Base-by-base conservation (phyloP, 1,284 basidiomycete genomes). In the Ustilago nuda region DNA sequence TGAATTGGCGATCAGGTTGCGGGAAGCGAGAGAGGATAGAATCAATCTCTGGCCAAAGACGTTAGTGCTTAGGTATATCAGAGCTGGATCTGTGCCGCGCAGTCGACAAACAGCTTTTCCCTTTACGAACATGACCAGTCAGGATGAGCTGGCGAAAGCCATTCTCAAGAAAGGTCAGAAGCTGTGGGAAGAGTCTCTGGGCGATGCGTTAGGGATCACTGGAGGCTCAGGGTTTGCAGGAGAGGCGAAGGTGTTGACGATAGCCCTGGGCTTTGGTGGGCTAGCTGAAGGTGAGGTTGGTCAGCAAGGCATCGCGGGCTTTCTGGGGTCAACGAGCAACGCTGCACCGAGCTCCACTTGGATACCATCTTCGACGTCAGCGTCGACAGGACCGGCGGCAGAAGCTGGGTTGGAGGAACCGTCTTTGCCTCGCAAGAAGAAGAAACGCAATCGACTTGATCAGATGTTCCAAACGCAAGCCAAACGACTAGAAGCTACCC, bases 31-130 rank as follows among this genome's bases (percentile, higher is more conserved):
- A 17, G 89, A 92, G 68, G 87, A 88, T 0, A 89, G 89, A 23
- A 48, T 64, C 11, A 91, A 92, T 37, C 85, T 98, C 19, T 98
- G 95, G 84, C 96, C 96, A 0, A 98, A 94, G 86, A 93, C 93
- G 0, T 88, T 99, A 43, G 93, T 93, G 9, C 87, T 98, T 59
- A 80, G 57, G 70, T 75, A 67, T 50, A 51, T 72, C n/a, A 37
- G 67, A 13, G 69, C 54, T 63, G 93, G 93, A 89, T 90, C 92
- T 41, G 79, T 89, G 0, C 88, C 89, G 15, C 89, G 90, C 56
- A 94, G 93, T 4, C 92, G 92, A 76, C 95, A 98, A 87, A 89
- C 89, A 0, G 88, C 92, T 0, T 96, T 97, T 82, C 94, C 94
- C 0, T 95, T 74, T 19, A 59, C 69, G 1, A 78, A 78, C 43